Base-by-base conservation (phyloP, 345 rosid species). In the Murraya paniculata region DNA sequence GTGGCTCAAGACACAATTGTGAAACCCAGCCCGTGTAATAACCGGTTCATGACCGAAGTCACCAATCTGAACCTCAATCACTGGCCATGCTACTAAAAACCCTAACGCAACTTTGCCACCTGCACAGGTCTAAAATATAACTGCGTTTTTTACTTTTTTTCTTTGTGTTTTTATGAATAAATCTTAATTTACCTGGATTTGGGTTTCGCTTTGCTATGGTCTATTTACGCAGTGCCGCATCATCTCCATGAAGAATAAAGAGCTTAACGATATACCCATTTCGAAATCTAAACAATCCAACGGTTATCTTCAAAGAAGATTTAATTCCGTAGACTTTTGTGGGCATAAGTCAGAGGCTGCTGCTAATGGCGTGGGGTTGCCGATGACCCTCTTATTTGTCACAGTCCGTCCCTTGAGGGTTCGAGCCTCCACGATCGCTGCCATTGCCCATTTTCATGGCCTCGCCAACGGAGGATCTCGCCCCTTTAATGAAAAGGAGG, bases 381-480 rank as follows among this genome's bases (percentile, higher is more conserved):
- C 72, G 85, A 88, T 91, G 92, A 87, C 80, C 88, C 80, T 80
- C 74, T 22, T 83, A 71, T 83, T 85, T 24, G 72, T 82, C 55
- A 62, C 62, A 45, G 35, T 72, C 76, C 83, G 88, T 70, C 66
- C 79, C 73, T 76, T 78, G 30, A 84, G 89, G 92, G 83, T 89
- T 78, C 92, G 93, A 84, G 84, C 97, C 74, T 83, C 93, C 73
- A 53, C 71, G 39, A 71, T 86, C 68, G 81, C 70, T 50, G 41
- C 83, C 83, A 78, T 84, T 73, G 85, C 82, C 39, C 79, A 72
- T 59, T 79, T 80, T 77, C 94, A 91, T 77, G 27, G 68, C 36
- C 91, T 86, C 31, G 35, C 85, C 64, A 80, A 77, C 25, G 93
- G 92, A 62, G 90, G 90, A 76, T 77, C 81, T 80, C 88, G 84